Evolutionary conservation across 2,329 filamentous ascomycete genomes (phyloP), one percentile per base, ranked within the genome.

Genomic region (Tolypocladium nubicola): DNA sequence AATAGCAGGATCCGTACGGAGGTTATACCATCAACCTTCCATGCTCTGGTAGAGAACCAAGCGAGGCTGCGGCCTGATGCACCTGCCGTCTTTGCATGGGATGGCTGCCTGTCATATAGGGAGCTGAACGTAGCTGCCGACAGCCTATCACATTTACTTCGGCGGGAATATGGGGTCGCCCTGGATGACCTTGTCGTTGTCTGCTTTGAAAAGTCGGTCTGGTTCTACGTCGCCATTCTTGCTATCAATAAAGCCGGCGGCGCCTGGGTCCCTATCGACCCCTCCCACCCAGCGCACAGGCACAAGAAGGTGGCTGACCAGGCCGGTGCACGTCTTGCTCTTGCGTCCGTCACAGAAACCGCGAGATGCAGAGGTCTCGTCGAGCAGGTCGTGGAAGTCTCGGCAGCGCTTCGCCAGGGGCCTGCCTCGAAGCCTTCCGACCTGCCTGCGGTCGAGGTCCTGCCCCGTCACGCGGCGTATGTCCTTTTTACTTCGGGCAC

Each of bases 11-110:
- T 16, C 1, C 7, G 21, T 19, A 49, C 30, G 30, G 30, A 33
- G 30, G 30, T 33, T 33, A 33, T 33, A 1, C 30, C 30, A 33
- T 33, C 30, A 11, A 10, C 33, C 10, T 49, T 50, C 8, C 53
- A 55, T 26, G 33, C n/a, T 10, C 38, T 55, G n/a, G 7, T 55
- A 8, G 53, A 55, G 38, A 67, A 70, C 13, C 70, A 70, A 53
- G 72, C 72, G 16, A 58, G 56, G 14, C 61, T 62, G 39, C 63
- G 67, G 3, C 73, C 75, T 0, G 57, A 63, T 14, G 64, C 67
- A 11, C 60, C 65, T 8, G 75, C 75, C 26, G 68, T 77, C 37
- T 63, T 72, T 53, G 75, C 75, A 1, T 77, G 74, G 74, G 75
- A 77, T 58, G 75, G 75, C 23, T 59, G 64, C 52, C 70, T 75